Evolutionary conservation across 148 eudicot species (phyloP).

Genomic region (Silene latifolia): DNA sequence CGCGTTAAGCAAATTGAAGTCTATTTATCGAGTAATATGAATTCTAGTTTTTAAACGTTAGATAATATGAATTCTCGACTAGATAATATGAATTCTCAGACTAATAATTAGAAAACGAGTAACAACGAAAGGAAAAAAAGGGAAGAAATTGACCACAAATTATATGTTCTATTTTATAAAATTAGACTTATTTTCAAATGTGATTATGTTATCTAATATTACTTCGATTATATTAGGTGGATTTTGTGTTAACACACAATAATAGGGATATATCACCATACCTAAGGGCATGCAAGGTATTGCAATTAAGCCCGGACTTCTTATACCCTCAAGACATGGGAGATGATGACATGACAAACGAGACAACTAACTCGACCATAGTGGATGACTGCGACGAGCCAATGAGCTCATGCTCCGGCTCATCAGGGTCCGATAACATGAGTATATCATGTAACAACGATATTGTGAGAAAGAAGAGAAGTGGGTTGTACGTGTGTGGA

Average conservation of each 20-base stretch:
- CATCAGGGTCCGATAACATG: constrained; percentile 72
- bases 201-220: no score
- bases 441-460: constrained; percentile 52
- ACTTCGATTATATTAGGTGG: constrained; percentile 44
- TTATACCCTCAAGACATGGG: constrained; percentile 82
- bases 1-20: neutral
- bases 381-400: constrained; percentile 65
- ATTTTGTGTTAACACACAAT: constrained; percentile 69
- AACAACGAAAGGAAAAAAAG: no score
- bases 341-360: constrained; percentile 66
- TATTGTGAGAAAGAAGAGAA: constrained; percentile 77
- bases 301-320: constrained; percentile 84
- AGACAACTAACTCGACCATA: constrained; percentile 64
- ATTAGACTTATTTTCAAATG: no score
- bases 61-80: no score
- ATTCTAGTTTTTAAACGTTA: no score
- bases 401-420: constrained; percentile 63
- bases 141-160: no score
- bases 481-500: constrained; percentile 61
- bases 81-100: no score
- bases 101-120: no score
- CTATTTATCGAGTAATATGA: no score
- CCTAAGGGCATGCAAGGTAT: constrained; percentile 61
- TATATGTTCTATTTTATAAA: no score
- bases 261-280: constrained; percentile 68